Evolutionary conservation across 306 rosid species (phyloP), one percentile per base, ranked within the genome.

Genomic region (Quercus rubra): DNA sequence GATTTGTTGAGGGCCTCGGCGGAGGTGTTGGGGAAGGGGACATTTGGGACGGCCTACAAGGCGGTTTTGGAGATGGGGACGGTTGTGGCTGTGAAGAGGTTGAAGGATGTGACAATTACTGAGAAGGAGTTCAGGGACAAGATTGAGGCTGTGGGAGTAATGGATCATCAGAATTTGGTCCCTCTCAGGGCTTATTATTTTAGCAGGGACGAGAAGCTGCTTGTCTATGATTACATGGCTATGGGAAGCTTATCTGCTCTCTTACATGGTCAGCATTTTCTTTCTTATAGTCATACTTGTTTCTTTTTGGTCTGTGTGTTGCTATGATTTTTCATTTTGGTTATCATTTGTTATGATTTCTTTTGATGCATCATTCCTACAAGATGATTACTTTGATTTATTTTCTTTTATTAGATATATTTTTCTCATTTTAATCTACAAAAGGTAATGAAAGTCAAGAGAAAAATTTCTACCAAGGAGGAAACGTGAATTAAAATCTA

Each of bases 1-100:
- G 94, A 90, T 86, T 84, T 90, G 83, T 77, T 90, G 57, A 88
- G 94, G 61, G 94, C 94, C n/a, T 90, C 94, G 27, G 94, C 94
- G 2, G 94, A 90, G 86, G 94, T 90, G 35, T 84, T 90, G 85
- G 94, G 92, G 33, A 90, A 90, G 78, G 94, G 94, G 55, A 90
- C 92, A 0, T 90, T 84, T 81, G 94, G 94, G 46, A 90, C 94
- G 1, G 79, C 92, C 3, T 90, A 90, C 31, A 90, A 90, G 82
- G 92, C 94, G 12, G 94, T 83, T 43, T 55, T 90, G 82, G 94
- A 88, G 80, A 69, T 58, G 62, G 94, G 94, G 27, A 83, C 89
- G 38, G 85, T 84, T 27, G 86, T 87, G 69, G 92, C 94, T 77
- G 94, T 90, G 80, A 90, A 90, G 81, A 81, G 94, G 67, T 77